Conservation (phyloP, 73 alveolate genomes). For the Paramecium sonneborni region DNA sequence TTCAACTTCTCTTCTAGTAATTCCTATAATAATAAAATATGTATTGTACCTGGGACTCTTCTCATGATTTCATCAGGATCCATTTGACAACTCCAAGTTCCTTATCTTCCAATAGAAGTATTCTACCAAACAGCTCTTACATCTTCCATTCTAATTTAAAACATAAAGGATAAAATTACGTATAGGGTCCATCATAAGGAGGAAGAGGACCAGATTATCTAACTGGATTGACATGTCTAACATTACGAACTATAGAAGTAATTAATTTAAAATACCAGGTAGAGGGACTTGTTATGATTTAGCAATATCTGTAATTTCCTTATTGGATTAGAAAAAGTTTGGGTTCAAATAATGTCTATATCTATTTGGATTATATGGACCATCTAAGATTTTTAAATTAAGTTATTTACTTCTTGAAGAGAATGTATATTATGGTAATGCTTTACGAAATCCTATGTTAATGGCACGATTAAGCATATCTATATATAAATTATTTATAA, state of each 20-base stretch:
- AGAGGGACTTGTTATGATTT: constrained; percentile 77
- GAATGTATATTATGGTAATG: neutral
- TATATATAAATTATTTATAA: constrained; percentile 26
- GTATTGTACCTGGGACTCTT: constrained; percentile 87
- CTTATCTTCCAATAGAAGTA: constrained; percentile 80
- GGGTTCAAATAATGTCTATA: constrained; percentile 75
- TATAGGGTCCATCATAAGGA: constrained; percentile 90
- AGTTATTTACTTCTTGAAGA: neutral
- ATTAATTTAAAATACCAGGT: neutral
- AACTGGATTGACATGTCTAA: constrained; percentile 92
- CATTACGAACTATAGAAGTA: constrained; percentile 75
- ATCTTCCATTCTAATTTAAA: constrained; percentile 78
- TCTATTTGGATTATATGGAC: constrained; percentile 92
- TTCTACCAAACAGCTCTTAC: constrained; percentile 75
- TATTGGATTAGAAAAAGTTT: constrained; percentile 81
- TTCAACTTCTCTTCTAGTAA: constrained; percentile 91
- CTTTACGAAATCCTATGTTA: neutral
- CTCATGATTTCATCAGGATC: constrained; percentile 93
- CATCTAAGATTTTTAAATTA: constrained; percentile 46
- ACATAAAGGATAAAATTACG: constrained; percentile 28
- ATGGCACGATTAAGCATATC: constrained; percentile 9
- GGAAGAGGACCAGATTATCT: constrained; percentile 96
- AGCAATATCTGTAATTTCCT: constrained; percentile 82
- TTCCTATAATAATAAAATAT: constrained; percentile 27
- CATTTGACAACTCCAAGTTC: constrained; percentile 73